These are phyloP conservation scores for Candida oleophila DNA, from an alignment of 805 yeast species.

Conservation along the genomic window DNA sequence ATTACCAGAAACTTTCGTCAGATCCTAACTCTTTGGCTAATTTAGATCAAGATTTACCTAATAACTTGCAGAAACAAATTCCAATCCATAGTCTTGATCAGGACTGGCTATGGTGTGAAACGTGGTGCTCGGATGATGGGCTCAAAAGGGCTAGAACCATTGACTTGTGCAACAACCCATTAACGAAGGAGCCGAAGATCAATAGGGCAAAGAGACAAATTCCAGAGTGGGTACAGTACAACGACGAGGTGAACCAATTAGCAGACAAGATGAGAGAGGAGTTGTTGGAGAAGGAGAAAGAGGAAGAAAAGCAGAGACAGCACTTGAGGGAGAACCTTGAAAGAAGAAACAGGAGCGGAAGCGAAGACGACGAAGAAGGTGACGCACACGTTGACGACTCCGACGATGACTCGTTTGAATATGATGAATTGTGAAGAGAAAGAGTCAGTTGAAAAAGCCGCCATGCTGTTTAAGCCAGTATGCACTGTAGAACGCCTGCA, in stretches of 20 bases:
- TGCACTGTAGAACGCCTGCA: no score
- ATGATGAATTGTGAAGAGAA: no score
- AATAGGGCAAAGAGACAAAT: constrained; percentile 73
- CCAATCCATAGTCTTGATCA: constrained; percentile 73
- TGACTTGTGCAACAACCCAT: constrained; percentile 81
- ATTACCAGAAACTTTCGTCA: constrained; percentile 76
- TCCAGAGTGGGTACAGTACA: constrained; percentile 75
- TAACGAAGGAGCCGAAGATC: constrained; percentile 75
- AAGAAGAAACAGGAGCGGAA: no score
- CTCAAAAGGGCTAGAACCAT: constrained; percentile 68
- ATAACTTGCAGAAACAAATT: constrained; percentile 68
- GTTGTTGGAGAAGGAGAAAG: not conserved
- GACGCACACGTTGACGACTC: not conserved
- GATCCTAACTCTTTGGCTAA: constrained; percentile 80
- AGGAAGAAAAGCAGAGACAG: constrained; percentile 5
- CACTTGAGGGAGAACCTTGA: no score
- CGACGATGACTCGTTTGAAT: not conserved
- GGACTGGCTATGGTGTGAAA: constrained; percentile 93
- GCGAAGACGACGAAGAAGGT: no score
- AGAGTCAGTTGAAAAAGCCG: no score
- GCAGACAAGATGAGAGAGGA: constrained; percentile 11
- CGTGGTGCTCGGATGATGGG: constrained; percentile 78
- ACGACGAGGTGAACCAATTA: constrained; percentile 45
- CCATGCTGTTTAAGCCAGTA: no score
- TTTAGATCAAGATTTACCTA: constrained; percentile 92